Base-by-base conservation (phyloP, 345 rosid genomes). In the Isatis tinctoria region DNA sequence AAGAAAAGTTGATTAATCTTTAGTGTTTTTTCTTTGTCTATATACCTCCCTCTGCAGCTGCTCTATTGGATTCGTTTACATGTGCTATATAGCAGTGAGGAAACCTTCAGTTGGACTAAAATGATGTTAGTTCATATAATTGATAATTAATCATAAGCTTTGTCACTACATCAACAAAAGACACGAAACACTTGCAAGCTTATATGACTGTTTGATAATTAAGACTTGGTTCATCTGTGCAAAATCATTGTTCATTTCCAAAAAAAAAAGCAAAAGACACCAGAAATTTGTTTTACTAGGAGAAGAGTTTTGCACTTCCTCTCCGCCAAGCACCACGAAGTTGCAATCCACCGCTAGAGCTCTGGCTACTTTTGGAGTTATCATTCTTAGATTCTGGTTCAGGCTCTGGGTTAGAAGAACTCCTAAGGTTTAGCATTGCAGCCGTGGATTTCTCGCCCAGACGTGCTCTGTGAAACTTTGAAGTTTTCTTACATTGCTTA, bases 371-470 rank as follows among this genome's bases (percentile, higher is more conserved):
- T 40, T 80, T 78, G 32, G 68, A 60, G 65, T 47, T 72, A 44
- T 45, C 47, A 0, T 65, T 64, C 47, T 77, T 72, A 18, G 67
- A 74, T 51, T 76, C 82, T 1, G 75, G 79, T 73, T 84, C 86
- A 13, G 82, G 78, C 39, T 81, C 85, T 4, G 78, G 54, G 37
- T 80, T 82, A 5, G 32, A 11, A 6, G 88, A 67, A 72, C 66
- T 81, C 40, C 74, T 80, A 2, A 59, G 65, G 72, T 90, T 85
- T 65, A 83, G 24, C 16, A 80, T 53, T 39, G 91, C 85, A 48
- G 83, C 85, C 78, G 79, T 63, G 26, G 93, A 89, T 51, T 88
- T 90, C 75, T 89, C 98, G 51, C 96, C 97, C 32, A 93, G 79
- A 63, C 91, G 87, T 61, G 67, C 79, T 43, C 90, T 83, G 22